Base-by-base conservation (phyloP, 345 rosid species). In the Camelina laxa region DNA sequence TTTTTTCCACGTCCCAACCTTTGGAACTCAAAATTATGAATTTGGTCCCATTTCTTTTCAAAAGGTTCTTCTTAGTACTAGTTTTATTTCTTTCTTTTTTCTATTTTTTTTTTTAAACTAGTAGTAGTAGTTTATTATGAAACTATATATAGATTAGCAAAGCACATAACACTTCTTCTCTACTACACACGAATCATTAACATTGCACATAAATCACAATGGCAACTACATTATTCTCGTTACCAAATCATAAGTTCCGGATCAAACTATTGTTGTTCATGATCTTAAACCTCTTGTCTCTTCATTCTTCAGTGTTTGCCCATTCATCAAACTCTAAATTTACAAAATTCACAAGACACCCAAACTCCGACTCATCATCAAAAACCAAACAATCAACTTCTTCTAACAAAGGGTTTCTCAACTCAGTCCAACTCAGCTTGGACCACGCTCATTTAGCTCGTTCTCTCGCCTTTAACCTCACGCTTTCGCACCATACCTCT, bases 391-490 rank as follows among this genome's bases (percentile, higher is more conserved):
- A 16, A 16, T 67, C 62, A 19, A 59, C 54, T 60, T 73, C 55
- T 58, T 38, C 57, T 11, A 58, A 73, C 50, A 48, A 78, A 1
- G 70, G 41, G 1, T 86, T 82, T 39, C 76, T 77, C 22, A 59
- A 67, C 7, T 82, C 78, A 13, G 80, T 86, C 60, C 73, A 70
- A 38, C 65, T 4, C 36, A 78, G 80, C 69, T 27, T 80, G 39
- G 59, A 42, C 58, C 71, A 83, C 12, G 85, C 79, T 60, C 62
- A 49, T 20, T 74, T 73, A 0, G 84, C 83, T 47, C 75, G 73
- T 9, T 75, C 83, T 22, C 67, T 78, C 9, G 77, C 83, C 53
- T 63, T 64, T n/a, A 48, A 38, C 9, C 57, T 76, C 51, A 74
- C 69, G 13, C 45, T 54, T 36, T 77, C 81, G 8, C 50, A 50